Percentiles rank a stretch among this genome's conserved stretches.
Evolutionary conservation across 2,329 filamentous ascomycete species (phyloP).

Genomic region (Byssothecium circinans): DNA sequence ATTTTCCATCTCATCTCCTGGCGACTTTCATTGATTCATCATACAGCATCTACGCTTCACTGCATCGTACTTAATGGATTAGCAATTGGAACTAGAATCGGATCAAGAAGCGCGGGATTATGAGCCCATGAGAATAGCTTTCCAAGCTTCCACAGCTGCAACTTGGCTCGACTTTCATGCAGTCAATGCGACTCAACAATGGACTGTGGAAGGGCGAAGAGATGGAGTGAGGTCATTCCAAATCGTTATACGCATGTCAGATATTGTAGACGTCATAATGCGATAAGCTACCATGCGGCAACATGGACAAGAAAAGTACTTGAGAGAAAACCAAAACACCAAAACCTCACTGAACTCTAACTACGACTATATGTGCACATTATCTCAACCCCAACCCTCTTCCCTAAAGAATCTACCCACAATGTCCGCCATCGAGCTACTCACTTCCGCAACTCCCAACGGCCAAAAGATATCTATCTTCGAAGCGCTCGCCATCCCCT

Average conservation of each 20-base stretch:
- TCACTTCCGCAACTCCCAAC: constrained; percentile 82
- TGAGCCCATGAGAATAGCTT: too few species aligned
- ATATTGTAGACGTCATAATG: background rate
- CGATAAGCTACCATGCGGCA: background rate
- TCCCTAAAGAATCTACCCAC: background rate
- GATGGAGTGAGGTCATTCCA: background rate
- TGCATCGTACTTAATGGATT: too few species aligned
- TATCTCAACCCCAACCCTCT: background rate
- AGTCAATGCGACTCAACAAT: background rate
- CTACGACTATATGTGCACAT: too few species aligned
- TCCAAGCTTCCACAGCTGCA: too few species aligned
- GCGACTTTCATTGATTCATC: too few species aligned
- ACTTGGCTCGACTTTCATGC: too few species aligned
- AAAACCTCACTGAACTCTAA: background rate
- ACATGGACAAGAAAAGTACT: background rate
- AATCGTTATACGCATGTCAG: background rate
- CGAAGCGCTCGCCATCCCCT: constrained; percentile 67
- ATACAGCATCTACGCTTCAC: too few species aligned
- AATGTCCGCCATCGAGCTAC: constrained; percentile 61
- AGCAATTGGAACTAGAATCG: too few species aligned
- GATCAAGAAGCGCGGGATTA: too few species aligned
- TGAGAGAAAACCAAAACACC: background rate
- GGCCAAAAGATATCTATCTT: constrained; percentile 84
- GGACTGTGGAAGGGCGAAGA: background rate
- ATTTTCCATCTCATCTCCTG: too few species aligned